Base-by-base conservation (phyloP, 441 rosid genomes). In the Populus hybrid region DNA sequence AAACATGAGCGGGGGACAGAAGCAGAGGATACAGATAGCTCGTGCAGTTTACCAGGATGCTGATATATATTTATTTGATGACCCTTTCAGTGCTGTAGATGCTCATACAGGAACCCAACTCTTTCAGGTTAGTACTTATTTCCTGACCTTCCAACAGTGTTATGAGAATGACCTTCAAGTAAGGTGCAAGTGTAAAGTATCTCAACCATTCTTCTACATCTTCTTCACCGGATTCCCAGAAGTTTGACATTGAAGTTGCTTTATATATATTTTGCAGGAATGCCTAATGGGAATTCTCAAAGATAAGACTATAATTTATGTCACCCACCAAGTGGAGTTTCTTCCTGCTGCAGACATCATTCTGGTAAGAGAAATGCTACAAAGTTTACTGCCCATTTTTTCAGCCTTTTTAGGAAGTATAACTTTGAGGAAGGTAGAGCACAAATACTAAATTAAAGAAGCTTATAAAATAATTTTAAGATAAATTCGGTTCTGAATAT, bases 261-360 rank as follows among this genome's bases (percentile, higher is more conserved):
- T 9, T 61, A 23, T 50, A 69, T 71, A 72, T 24, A 64, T 8
- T 79, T 80, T 77, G 64, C 82, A 96, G 99, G 98, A 96, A 2
- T 96, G 99, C 85, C 86, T 96, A 80, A 88, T 91, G 98, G 98
- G 99, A 76, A 83, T 93, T 66, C 90, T 96, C 28, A 92, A 88
- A 82, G 89, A 89, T 56, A 96, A 93, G 84, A 96, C 98, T 7
- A 82, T 91, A 70, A 86, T 96, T 79, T 96, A 92, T 75, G 98
- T 96, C 69, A 94, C 99, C 31, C 99, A 96, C 87, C 99, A 96
- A 93, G 97, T 96, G 12, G 98, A 96, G 90, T 96, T 96, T 87
- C 97, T 96, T 79, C 98, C 98, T 26, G 97, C 95, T 9, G 98
- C 99, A 70, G 99, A 96, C 87, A 86, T 92, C 81, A 96, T 96